Evolutionary conservation across 208 protist genomes (phyloP).

Genomic region (Strigomonas galati): DNA sequence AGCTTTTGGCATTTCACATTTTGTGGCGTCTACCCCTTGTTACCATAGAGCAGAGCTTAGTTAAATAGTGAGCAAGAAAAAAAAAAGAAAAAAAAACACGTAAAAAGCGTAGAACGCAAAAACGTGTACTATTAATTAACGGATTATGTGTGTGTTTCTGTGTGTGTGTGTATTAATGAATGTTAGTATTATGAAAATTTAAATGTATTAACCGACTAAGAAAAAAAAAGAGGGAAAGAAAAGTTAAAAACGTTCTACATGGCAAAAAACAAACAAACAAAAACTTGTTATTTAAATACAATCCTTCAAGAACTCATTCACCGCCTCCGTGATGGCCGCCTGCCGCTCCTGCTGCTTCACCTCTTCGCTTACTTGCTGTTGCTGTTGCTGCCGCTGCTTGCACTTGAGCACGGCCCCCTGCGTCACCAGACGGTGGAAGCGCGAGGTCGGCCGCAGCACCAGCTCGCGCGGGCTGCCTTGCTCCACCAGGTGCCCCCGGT

Average conservation of each 20-base stretch:
- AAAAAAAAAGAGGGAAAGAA: not conserved
- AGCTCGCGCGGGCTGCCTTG: conserved; percentile 31
- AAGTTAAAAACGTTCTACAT: too few relatives aligned
- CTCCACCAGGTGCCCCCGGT: conserved; percentile 31
- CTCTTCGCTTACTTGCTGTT: too few relatives aligned
- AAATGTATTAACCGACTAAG: not conserved
- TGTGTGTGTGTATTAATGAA: not conserved
- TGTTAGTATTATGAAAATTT: not conserved
- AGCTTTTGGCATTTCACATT: too few relatives aligned
- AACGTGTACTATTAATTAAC: not conserved
- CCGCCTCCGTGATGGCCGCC: not conserved
- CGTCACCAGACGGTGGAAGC: not conserved
- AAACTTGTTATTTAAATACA: not conserved
- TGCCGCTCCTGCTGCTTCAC: not conserved
- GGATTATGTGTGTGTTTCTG: not conserved
- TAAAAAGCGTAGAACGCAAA: not conserved
- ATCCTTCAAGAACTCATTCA: not conserved
- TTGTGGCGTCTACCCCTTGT: too few relatives aligned
- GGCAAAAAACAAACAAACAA: not conserved
- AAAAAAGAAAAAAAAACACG: not conserved
- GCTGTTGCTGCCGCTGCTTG: too few relatives aligned
- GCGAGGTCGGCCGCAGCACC: not conserved
- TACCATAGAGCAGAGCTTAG: too few relatives aligned
- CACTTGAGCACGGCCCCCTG: not conserved
- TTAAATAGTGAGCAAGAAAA: not conserved